These are phyloP conservation scores for Psilocybe tampanensis DNA, from an alignment of 768 basidiomycete genomes.

Conservation along the genomic window DNA sequence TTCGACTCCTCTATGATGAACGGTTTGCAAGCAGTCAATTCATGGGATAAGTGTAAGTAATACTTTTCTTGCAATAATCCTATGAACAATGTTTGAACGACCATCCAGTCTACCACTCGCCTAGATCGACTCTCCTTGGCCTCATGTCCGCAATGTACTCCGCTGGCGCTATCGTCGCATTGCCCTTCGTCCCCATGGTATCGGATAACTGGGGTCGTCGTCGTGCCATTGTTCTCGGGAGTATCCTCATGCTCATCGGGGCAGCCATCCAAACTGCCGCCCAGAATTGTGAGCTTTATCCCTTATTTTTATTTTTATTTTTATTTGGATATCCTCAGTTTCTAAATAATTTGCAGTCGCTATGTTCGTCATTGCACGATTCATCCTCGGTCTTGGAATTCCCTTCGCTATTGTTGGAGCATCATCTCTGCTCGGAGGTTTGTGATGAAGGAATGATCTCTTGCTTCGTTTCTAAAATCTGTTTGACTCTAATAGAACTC, in stretches of 20 bases:
- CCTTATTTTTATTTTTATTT: no score
- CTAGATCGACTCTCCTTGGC: slow-evolving; percentile 57
- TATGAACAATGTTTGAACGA: background rate
- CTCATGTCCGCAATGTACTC: slow-evolving; percentile 61
- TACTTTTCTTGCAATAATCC: background rate
- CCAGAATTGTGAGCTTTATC: slow-evolving; percentile 43
- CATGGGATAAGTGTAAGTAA: slow-evolving; percentile 54
- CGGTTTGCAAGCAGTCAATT: slow-evolving; percentile 58
- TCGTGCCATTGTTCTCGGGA: slow-evolving; percentile 52
- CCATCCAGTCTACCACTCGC: slow-evolving; percentile 50
- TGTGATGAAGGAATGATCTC: background rate
- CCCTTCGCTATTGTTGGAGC: slow-evolving; percentile 66
- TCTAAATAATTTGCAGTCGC: slow-evolving; percentile 38
- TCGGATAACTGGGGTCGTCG: slow-evolving; percentile 55
- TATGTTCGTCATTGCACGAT: slow-evolving; percentile 60
- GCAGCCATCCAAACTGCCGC: slow-evolving; percentile 47
- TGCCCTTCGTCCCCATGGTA: slow-evolving; percentile 55
- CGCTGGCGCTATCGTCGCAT: slow-evolving; percentile 55
- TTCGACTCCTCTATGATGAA: slow-evolving; percentile 68
- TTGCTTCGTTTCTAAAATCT: background rate
- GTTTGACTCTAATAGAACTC: slow-evolving; percentile 41
- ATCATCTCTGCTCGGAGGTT: slow-evolving; percentile 63
- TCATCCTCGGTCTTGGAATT: slow-evolving; percentile 60
- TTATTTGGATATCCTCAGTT: background rate
- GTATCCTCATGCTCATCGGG: slow-evolving; percentile 51